Conservation (phyloP, 805 yeast species). For the Saturnispora sanitii region DNA sequence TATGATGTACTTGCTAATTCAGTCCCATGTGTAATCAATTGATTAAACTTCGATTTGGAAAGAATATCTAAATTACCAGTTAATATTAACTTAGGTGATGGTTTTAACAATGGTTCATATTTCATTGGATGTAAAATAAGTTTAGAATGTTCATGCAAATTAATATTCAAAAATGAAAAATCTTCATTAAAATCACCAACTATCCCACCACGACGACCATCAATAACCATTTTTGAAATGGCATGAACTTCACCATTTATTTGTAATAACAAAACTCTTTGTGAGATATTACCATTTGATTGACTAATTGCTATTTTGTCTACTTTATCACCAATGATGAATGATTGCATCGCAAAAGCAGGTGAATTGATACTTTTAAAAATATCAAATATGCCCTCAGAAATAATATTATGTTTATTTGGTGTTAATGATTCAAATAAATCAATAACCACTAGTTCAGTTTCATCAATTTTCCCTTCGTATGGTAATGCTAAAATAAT, state of each 20-base stretch:
- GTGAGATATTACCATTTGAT: slow-evolving; percentile 59
- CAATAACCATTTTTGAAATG: slow-evolving; percentile 61
- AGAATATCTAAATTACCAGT: slow-evolving; percentile 42
- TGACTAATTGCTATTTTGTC: slow-evolving; percentile 40
- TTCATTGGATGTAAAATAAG: slow-evolving; percentile 49
- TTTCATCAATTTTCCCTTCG: slow-evolving; percentile 30
- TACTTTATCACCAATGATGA: slow-evolving; percentile 40
- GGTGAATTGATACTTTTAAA: slow-evolving; percentile 30
- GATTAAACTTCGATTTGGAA: slow-evolving; percentile 12
- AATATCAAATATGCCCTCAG: slow-evolving; percentile 13
- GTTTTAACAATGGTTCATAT: slow-evolving; percentile 53
- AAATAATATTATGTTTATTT: slow-evolving; percentile 30
- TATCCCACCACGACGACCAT: slow-evolving; percentile 48
- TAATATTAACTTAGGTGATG: slow-evolving; percentile 39
- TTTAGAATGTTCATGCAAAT: slow-evolving; percentile 26
- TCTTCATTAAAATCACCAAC: slow-evolving; percentile 27
- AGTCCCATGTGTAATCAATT: slow-evolving; percentile 44
- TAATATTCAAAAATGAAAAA: slow-evolving; percentile 23
- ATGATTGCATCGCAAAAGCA: slow-evolving; percentile 45
- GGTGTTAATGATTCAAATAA: slow-evolving; percentile 59
- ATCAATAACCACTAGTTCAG: slow-evolving; percentile 63
- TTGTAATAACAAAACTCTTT: slow-evolving; percentile 52
- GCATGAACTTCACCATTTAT: slow-evolving; percentile 55
- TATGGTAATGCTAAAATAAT: slow-evolving; percentile 58
- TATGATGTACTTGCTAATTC: slow-evolving; percentile 74